phyloP scores from a whole-genome alignment of 1,284 basidiomycete genomes.

The Papiliotrema fonsecae region DNA sequence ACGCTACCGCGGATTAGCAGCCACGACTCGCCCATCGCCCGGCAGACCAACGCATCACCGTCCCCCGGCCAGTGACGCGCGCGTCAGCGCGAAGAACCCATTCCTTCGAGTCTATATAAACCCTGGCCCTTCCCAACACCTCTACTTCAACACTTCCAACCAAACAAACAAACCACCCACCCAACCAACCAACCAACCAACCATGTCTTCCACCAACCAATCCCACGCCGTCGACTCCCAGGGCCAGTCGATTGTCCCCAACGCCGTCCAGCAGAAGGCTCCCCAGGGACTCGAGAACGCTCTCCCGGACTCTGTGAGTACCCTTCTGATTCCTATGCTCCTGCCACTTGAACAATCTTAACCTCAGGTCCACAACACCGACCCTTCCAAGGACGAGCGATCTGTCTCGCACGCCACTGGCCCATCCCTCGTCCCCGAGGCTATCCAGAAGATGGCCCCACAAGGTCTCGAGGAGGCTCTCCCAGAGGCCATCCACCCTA shows the following conservation, averaged over 20 bases:
- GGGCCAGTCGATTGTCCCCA: slow-evolving; percentile 18
- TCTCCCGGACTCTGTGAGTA: slow-evolving; percentile 18
- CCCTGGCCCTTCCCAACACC: too few relatives aligned
- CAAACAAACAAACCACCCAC: neutral
- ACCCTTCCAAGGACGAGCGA: slow-evolving; percentile 12
- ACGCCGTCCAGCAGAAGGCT: slow-evolving; percentile 13
- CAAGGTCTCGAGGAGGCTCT: slow-evolving; percentile 20
- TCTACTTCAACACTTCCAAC: too few relatives aligned
- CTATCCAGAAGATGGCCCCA: slow-evolving; percentile 23
- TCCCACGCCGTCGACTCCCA: slow-evolving; percentile 21
- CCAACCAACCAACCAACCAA: neutral
- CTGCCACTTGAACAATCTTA: neutral
- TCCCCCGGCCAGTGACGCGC: too few relatives aligned
- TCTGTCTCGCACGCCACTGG: slow-evolving; percentile 22
- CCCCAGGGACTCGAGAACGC: slow-evolving; percentile 14
- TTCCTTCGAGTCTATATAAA: too few relatives aligned
- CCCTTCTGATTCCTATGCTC: neutral
- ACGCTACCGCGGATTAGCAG: too few relatives aligned
- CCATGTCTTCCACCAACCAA: slow-evolving; percentile 1
- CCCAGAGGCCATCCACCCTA: slow-evolving; percentile 20
- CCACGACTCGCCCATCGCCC: too few relatives aligned
- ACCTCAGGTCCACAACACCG: slow-evolving; percentile 19
- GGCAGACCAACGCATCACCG: too few relatives aligned
- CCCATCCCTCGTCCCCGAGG: slow-evolving; percentile 21
- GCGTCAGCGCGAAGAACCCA: too few relatives aligned